These are phyloP conservation scores for Halocafeteria seosinensis DNA, from an alignment of 108 stramenopile genomes.

Conservation along the genomic window DNA sequence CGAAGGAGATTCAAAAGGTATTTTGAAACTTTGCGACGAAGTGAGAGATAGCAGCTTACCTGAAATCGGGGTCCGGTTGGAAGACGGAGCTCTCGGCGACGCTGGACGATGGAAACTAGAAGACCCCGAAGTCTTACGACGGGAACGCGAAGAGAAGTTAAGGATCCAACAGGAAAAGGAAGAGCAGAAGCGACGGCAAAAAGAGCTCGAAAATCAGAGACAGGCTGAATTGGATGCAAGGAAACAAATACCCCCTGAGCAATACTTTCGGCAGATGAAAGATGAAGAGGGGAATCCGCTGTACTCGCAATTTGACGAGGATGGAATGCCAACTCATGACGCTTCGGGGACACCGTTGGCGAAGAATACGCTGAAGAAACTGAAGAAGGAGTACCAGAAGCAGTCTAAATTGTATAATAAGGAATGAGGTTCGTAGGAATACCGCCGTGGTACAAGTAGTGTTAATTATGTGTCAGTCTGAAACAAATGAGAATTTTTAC, in stretches of 20 bases:
- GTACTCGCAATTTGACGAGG: conserved; percentile 39
- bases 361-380: conserved; percentile 37
- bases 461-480: no score
- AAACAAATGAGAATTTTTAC: no score
- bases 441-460: no score
- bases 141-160: conserved; percentile 52
- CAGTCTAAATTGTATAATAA: conserved; percentile 38
- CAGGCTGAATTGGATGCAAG: conserved; percentile 36
- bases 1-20: conserved; percentile 30
- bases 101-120: conserved; percentile 65
- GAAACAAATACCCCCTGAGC: conserved; percentile 14
- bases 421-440: no score
- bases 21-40: conserved; percentile 57
- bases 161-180: conserved; percentile 20
- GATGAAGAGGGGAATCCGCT: conserved; percentile 20
- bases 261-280: conserved; percentile 16
- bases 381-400: conserved; percentile 26
- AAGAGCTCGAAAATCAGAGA: conserved; percentile 19
- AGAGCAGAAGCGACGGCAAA: not conserved
- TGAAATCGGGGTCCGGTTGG: conserved; percentile 65
- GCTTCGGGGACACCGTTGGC: conserved; percentile 22
- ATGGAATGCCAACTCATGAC: conserved; percentile 39
- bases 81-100: conserved; percentile 42
- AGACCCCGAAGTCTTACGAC: conserved; percentile 56
- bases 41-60: conserved; percentile 68